Evolutionary conservation across 495 filamentous ascomycete species (phyloP).

Genomic region (Aspergillus cristatus): DNA sequence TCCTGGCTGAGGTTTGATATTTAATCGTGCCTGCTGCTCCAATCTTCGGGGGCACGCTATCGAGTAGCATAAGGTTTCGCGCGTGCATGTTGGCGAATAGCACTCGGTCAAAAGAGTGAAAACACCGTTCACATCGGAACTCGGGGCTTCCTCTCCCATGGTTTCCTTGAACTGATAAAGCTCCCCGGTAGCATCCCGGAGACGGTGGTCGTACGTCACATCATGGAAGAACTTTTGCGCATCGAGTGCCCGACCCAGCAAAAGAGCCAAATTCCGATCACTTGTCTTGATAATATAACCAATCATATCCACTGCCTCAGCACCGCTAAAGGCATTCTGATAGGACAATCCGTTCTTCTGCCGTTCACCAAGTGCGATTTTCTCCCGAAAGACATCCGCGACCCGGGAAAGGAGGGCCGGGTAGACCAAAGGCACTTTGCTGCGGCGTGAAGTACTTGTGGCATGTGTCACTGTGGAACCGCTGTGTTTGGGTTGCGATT

Average conservation of each 20-base stretch:
- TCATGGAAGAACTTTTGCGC: constrained; percentile 99
- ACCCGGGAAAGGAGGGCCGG: constrained; percentile 87
- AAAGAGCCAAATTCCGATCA: constrained; percentile 86
- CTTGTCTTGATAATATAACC: constrained; percentile 92
- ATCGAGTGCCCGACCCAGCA: constrained; percentile 89
- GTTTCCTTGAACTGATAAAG: constrained; percentile 97
- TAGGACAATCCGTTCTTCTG: constrained; percentile 97
- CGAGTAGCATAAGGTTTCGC: constrained; percentile 92
- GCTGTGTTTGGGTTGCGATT: constrained; percentile 20
- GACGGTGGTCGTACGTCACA: constrained; percentile 93
- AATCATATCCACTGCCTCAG: constrained; percentile 92
- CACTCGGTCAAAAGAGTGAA: constrained; percentile 95
- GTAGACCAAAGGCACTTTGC: constrained; percentile 72
- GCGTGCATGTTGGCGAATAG: constrained; percentile 94
- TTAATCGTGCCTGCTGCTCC: constrained; percentile 89
- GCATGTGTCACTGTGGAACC: constrained; percentile 29
- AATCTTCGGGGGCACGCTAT: constrained; percentile 93
- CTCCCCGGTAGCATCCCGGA: constrained; percentile 82
- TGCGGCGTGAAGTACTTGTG: constrained; percentile 39
- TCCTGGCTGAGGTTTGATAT: constrained; percentile 83
- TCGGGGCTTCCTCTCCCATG: constrained; percentile 71
- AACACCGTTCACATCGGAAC: constrained; percentile 85
- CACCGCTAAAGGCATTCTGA: constrained; percentile 90
- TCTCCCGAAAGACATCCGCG: constrained; percentile 80
- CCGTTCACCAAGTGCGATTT: constrained; percentile 70